Base-by-base conservation (phyloP, 2,329 filamentous ascomycete genomes). In the Neopestalotiopsis sp. region DNA sequence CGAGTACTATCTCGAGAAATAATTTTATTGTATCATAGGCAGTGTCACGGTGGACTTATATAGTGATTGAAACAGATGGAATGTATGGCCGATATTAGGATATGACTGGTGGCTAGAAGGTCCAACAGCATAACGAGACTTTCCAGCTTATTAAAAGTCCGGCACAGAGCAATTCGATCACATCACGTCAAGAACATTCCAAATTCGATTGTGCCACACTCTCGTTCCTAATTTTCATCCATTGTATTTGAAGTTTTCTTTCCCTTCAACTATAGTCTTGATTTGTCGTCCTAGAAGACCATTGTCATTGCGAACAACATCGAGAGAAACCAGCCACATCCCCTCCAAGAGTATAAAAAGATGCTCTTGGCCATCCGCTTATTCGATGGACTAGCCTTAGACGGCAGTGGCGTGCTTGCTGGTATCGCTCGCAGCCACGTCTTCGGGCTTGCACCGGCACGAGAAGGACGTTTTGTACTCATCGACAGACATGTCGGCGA, bases 401-500 rank as follows among this genome's bases (percentile, higher is more conserved):
- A 68, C 28, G 24, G 67, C 67, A 24, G 67, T 68, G 28, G 61
- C 61, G 57, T 64, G 65, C 58, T 64, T 59, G 2, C 34, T 70
- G 61, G 72, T 66, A 59, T 71, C 70, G 61, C 45, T 68, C 42
- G 72, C 75, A 7, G 68, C 70, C 17, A 56, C 58, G 9, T 70
- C 71, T 38, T 69, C 71, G 20, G 69, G 72, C 65, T 68, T 74
- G 76, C 94, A 98, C 71, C 88, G 80, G 74, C 94, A 97, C 1
- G 82, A 81, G 75, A 88, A 93, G 72, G 78, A 81, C 66, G 77
- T 77, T 70, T 88, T 84, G 70, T 92, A 97, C 67, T 91, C 87
- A 9, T 84, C 84, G 6, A 84, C 79, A 3, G 74, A 76, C 74
- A 89, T 78, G 0, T 73, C 79, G 63, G 83, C 75, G 42, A 91